A percentile compares a stretch with the other conserved stretches of the same genome.
These are phyloP conservation scores for Ilyonectria robusta DNA, from an alignment of 2,329 filamentous ascomycete genomes.

Conservation along the genomic window DNA sequence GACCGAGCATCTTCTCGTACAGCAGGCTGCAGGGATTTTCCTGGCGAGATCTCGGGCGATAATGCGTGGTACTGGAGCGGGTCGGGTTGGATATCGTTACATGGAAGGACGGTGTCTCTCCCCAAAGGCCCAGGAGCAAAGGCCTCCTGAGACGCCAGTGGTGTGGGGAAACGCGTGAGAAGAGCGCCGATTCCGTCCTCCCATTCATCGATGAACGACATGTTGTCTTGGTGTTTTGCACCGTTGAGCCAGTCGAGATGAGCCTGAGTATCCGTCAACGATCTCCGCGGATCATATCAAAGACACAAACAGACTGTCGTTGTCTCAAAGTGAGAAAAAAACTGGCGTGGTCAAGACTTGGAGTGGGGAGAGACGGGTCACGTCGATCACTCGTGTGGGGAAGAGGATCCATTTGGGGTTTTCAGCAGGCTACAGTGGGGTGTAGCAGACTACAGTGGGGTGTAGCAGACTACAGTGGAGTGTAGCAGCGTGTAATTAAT, in stretches of 20 bases:
- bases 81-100: not conserved
- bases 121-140: not conserved
- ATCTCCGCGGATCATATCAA: not conserved
- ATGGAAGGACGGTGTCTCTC: not conserved
- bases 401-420: constrained; percentile 4
- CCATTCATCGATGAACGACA: not conserved
- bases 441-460: no score
- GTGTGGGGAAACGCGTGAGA: constrained; percentile 4
- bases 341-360: not conserved
- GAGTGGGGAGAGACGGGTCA: not conserved
- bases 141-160: not conserved
- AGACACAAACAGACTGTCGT: not conserved
- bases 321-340: constrained; percentile 2
- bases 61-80: not conserved
- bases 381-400: constrained; percentile 4
- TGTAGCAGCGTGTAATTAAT: not conserved
- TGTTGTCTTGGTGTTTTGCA: not conserved
- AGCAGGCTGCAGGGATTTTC: not conserved
- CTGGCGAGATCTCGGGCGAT: not conserved
- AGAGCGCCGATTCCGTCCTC: not conserved
- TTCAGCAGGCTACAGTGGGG: not conserved
- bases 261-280: not conserved
- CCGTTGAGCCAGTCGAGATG: not conserved
- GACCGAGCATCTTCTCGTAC: not conserved
- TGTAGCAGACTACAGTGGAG: no score